Evolutionary conservation across 495 filamentous ascomycete genomes (phyloP).

Genomic region (Evansstolkia leycettana): DNA sequence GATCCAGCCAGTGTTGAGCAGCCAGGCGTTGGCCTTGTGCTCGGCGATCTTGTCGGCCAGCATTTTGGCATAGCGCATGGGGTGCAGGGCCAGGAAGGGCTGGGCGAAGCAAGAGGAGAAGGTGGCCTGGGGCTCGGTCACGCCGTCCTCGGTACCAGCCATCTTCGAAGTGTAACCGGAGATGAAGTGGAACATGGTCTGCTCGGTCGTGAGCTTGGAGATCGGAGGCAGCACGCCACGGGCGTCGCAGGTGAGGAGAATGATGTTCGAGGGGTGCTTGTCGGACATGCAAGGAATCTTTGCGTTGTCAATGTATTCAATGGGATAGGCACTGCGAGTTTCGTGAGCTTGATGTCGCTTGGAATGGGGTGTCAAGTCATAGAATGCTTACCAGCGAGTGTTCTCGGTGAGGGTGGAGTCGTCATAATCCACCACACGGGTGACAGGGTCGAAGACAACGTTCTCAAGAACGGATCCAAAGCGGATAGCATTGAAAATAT

Average conservation of each 20-base stretch:
- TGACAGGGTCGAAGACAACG: conserved; percentile 88
- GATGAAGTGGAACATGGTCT: conserved; percentile 99
- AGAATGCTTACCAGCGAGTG: conserved; percentile 66
- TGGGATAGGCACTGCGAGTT: conserved; percentile 73
- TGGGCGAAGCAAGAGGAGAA: conserved; percentile 99
- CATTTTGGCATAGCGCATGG: conserved; percentile 98
- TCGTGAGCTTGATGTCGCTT: not conserved
- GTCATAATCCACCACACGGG: conserved; percentile 87
- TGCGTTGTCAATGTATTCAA: conserved; percentile 97
- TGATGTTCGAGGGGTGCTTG: conserved; percentile 91
- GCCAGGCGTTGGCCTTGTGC: conserved; percentile 95
- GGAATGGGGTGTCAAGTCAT: not conserved
- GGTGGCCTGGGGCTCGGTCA: conserved; percentile 93
- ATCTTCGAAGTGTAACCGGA: conserved; percentile 99
- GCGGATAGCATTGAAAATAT: conserved; percentile 93
- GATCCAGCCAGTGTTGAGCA: conserved; percentile 98
- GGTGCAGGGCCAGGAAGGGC: conserved; percentile 96
- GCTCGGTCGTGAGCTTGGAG: conserved; percentile 88
- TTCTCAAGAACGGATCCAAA: conserved; percentile 98
- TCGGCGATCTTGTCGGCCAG: conserved; percentile 92
- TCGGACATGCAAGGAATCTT: conserved; percentile 88
- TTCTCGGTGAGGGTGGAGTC: conserved; percentile 94
- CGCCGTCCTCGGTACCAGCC: conserved; percentile 95
- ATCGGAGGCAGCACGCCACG: conserved; percentile 96
- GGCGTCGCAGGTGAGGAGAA: conserved; percentile 95